Conservation (phyloP, 2,329 filamentous ascomycete species). For the Lasiodiplodia theobromae region DNA sequence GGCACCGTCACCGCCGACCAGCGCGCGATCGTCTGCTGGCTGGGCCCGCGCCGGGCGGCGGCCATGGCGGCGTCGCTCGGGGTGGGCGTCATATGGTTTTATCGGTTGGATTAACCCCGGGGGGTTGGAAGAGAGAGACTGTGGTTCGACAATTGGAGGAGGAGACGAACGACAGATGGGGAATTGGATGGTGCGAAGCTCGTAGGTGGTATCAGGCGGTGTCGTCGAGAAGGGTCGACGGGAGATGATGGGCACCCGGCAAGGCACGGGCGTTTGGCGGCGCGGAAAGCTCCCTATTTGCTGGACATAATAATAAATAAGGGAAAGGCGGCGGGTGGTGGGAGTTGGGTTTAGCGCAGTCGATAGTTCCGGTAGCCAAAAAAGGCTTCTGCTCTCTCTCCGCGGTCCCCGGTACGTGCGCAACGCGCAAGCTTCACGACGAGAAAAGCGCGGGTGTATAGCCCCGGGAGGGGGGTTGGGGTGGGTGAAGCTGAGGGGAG, state of each 20-base stretch:
- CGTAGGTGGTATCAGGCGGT: neutral
- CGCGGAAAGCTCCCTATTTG: conserved; percentile 8
- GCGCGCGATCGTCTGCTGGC: conserved; percentile 54
- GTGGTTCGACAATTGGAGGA: neutral
- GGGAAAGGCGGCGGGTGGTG: neutral
- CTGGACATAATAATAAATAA: conserved; percentile 4
- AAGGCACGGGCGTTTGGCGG: neutral
- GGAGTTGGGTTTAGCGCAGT: conserved; percentile 7
- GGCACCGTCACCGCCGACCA: conserved; percentile 74
- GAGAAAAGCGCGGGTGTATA: neutral
- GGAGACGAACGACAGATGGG: neutral
- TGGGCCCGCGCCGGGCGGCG: neutral
- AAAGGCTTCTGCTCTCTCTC: neutral
- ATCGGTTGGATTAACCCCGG: neutral
- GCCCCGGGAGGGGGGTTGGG: neutral
- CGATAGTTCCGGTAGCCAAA: conserved; percentile 1
- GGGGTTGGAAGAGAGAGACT: no score
- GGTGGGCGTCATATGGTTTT: neutral
- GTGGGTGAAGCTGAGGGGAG: neutral
- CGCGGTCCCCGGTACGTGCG: neutral
- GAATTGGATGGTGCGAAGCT: neutral
- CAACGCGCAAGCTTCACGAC: neutral
- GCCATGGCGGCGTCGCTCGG: neutral
- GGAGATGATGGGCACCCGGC: no score
- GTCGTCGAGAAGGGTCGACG: neutral